Base-by-base conservation (phyloP, 148 eudicot genomes). In the Fagopyrum homotropicum region DNA sequence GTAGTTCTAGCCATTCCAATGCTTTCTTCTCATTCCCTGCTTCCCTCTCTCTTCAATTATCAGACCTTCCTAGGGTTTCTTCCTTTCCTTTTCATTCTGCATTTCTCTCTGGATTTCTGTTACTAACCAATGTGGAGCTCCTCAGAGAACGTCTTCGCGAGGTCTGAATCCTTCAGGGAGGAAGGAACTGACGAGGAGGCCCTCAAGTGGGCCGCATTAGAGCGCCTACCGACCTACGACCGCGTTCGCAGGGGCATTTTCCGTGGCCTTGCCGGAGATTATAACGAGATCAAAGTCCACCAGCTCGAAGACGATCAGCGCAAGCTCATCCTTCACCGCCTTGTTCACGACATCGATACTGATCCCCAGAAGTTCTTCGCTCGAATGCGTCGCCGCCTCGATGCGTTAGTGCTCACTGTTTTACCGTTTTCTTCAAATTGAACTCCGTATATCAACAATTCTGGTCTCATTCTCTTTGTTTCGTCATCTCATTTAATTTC, bases 151-250 rank as follows among this genome's bases (percentile, higher is more conserved):
- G 78, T 84, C 72, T 87, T 91, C 47, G 86, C 81, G 29, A 73
- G 91, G 77, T 82, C 97, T 77, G 81, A 86, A 77, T 93, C 98
- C 75, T 89, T 88, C 69, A 70, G 97, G 51, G 89, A 86, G 54
- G 90, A 76, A 16, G 92, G 82, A 2, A 90, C 79, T 9, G 98
- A 91, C 40, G 97, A 95, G 79, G 93, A 95, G 83, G 96, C 90
- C 79, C 79, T 95, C 4, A 84, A 85, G 74, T 95, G 99, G 99
- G 99, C 96, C 63, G 97, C 99, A 63, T 78, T 95, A 35, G 94
- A 95, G 92, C 73, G 97, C 69, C 81, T 95, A 40, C 99, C 99
- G 73, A 95, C 99, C 11, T 92, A 88, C 73, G 69, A 71, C 17
- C 85, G 99, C 12, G 96, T 95, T 0, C 75, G 99, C 72, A 80